phyloP scores from a whole-genome alignment of 306 rosid species.

The Canavalia ensiformis region DNA sequence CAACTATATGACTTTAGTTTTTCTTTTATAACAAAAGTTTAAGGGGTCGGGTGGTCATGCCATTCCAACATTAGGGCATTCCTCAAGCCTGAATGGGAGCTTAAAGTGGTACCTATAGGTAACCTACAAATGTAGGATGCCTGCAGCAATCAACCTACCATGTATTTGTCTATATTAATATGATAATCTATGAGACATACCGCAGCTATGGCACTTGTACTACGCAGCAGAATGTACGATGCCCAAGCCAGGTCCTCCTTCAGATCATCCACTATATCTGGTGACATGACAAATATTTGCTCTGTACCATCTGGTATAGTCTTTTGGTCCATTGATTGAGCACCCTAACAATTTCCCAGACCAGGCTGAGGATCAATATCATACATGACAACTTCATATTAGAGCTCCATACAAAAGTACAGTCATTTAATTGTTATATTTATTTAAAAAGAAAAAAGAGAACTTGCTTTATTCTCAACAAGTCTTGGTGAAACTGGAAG shows the following conservation, averaged over 20 bases:
- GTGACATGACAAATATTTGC: constrained; percentile 82
- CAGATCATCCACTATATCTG: constrained; percentile 55
- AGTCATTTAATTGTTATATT: neutral
- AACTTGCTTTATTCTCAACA: neutral
- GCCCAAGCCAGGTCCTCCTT: constrained; percentile 97
- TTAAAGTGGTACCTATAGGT: constrained; percentile 2
- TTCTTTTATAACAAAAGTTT: neutral
- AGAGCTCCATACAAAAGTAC: neutral
- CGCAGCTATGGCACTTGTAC: constrained; percentile 73
- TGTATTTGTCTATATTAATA: neutral
- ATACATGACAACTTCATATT: constrained; percentile 29
- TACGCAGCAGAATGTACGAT: constrained; percentile 80
- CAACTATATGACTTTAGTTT: neutral
- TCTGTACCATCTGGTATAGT: constrained; percentile 73
- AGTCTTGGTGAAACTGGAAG: neutral
- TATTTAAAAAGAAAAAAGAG: neutral
- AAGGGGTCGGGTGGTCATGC: neutral
- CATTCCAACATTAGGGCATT: constrained; percentile 3
- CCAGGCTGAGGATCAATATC: constrained; percentile 17
- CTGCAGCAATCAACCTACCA: constrained; percentile 4
- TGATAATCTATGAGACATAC: constrained; percentile 54
- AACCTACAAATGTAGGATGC: constrained; percentile 8
- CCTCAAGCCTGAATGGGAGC: neutral
- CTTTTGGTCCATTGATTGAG: constrained; percentile 69
- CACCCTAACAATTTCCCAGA: constrained; percentile 68